A percentile compares a stretch with the other conserved stretches of the same genome.
phyloP scores from a whole-genome alignment of 306 rosid genomes.

The Phaseolus lunatus region DNA sequence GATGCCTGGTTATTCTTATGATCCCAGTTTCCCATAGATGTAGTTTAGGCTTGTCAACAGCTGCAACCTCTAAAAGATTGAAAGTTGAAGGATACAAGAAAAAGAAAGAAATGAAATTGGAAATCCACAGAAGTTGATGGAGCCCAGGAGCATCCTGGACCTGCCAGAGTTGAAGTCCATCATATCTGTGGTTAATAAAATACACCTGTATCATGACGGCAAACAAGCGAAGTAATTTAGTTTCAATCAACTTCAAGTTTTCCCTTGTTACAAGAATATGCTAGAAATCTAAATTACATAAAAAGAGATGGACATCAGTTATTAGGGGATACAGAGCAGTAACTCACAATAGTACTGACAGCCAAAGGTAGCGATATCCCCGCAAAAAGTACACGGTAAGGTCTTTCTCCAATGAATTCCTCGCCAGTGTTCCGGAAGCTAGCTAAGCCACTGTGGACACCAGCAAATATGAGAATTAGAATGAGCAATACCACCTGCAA shows the following conservation, averaged over 20 bases:
- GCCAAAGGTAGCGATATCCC: constrained; percentile 90
- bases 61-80: constrained; percentile 94
- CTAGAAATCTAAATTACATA: constrained; percentile 18
- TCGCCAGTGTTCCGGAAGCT: constrained; percentile 82
- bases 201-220: constrained; percentile 73
- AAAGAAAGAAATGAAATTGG: constrained; percentile 83
- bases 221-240: constrained; percentile 38
- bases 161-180: constrained; percentile 93
- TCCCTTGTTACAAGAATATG: constrained; percentile 1
- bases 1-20: constrained; percentile 95
- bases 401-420: constrained; percentile 89
- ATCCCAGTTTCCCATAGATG: constrained; percentile 99
- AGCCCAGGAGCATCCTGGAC: constrained; percentile 70
- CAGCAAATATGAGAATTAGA: constrained; percentile 73
- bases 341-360: constrained; percentile 86
- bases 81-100: constrained; percentile 93
- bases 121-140: constrained; percentile 85
- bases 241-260: constrained; percentile 27
- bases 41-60: constrained; percentile 97
- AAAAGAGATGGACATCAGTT: background rate
- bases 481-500: constrained; percentile 85
- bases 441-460: constrained; percentile 91
- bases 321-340: constrained; percentile 9
- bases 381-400: constrained; percentile 93
- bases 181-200: constrained; percentile 94